phyloP scores from a whole-genome alignment of 2,329 filamentous ascomycete species.

The Neophaeococcomyces mojaviensis region DNA sequence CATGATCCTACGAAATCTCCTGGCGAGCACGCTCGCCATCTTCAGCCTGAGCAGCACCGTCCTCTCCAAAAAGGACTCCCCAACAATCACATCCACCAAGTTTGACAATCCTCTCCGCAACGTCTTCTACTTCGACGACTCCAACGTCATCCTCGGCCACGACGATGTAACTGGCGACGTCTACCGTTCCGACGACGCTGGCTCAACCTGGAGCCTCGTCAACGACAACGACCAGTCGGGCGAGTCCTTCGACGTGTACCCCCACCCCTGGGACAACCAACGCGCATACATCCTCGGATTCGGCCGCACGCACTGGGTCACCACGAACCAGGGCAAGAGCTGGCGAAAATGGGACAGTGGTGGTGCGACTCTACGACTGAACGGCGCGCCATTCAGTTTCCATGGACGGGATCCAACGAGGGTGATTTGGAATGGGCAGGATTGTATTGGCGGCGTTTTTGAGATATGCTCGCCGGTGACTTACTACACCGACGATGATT shows the following conservation, averaged over 20 bases:
- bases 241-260: slow-evolving; percentile 55
- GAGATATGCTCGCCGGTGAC: slow-evolving; percentile 53
- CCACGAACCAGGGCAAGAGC: slow-evolving; percentile 69
- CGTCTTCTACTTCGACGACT: slow-evolving; percentile 86
- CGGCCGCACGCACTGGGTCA: slow-evolving; percentile 68
- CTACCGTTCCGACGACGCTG: slow-evolving; percentile 74
- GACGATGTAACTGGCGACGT: slow-evolving; percentile 58
- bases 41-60: slow-evolving; percentile 2
- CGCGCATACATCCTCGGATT: slow-evolving; percentile 74
- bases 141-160: slow-evolving; percentile 70
- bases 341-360: slow-evolving; percentile 62
- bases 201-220: slow-evolving; percentile 64
- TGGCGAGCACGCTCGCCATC: slow-evolving; percentile 9
- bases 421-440: slow-evolving; percentile 74
- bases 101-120: slow-evolving; percentile 62
- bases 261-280: slow-evolving; percentile 70
- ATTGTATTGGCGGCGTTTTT: slow-evolving; percentile 49
- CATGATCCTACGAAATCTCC: slow-evolving; percentile 9
- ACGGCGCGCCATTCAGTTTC: slow-evolving; percentile 56
- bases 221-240: slow-evolving; percentile 55
- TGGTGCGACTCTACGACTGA: slow-evolving; percentile 40
- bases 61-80: slow-evolving; percentile 53
- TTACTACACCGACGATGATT: slow-evolving; percentile 78
- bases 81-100: slow-evolving; percentile 55
- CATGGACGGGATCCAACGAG: slow-evolving; percentile 76